phyloP scores from a whole-genome alignment of 192 early-diverging fungal genomes.

The Radiomyces spectabilis region DNA sequence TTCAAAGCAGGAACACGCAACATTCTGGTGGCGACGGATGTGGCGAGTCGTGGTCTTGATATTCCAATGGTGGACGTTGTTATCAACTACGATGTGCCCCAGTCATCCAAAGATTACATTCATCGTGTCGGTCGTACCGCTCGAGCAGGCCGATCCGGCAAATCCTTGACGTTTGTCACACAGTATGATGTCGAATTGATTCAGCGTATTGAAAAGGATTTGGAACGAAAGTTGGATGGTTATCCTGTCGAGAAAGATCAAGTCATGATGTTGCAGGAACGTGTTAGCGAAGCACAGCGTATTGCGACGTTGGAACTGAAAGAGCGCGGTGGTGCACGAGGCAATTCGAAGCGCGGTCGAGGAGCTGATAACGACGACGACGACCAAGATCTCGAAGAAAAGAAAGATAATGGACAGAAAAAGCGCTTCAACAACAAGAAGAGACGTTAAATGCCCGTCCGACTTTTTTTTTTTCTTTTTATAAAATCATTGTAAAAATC shows the following conservation, averaged over 20 bases:
- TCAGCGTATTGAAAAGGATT: slow-evolving; percentile 87
- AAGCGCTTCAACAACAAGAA: slow-evolving; percentile 7
- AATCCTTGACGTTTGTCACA: slow-evolving; percentile 74
- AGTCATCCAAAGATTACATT: slow-evolving; percentile 81
- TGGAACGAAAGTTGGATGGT: slow-evolving; percentile 80
- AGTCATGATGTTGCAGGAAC: slow-evolving; percentile 87
- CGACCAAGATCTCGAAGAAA: slow-evolving; percentile 13
- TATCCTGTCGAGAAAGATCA: slow-evolving; percentile 80
- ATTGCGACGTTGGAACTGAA: slow-evolving; percentile 83
- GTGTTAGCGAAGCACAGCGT: slow-evolving; percentile 85
- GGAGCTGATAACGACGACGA: slow-evolving; percentile 38
- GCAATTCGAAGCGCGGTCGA: slow-evolving; percentile 30
- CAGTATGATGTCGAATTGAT: slow-evolving; percentile 95
- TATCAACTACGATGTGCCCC: slow-evolving; percentile 95
- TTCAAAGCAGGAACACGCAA: slow-evolving; percentile 87
- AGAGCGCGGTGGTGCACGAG: slow-evolving; percentile 53
- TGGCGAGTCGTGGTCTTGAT: slow-evolving; percentile 87
- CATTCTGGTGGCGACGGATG: slow-evolving; percentile 93
- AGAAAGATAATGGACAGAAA: slow-evolving; percentile 7
- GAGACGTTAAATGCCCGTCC: not conserved
- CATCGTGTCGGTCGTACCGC: slow-evolving; percentile 85
- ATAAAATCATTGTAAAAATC: too few relatives aligned
- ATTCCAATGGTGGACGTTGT: slow-evolving; percentile 95
- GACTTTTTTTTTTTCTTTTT: not conserved
- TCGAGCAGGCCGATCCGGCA: slow-evolving; percentile 73